Percentiles rank a stretch among this genome's conserved stretches.
Evolutionary conservation across 1,284 basidiomycete genomes (phyloP).

Genomic region (Schizophyllum commune): DNA sequence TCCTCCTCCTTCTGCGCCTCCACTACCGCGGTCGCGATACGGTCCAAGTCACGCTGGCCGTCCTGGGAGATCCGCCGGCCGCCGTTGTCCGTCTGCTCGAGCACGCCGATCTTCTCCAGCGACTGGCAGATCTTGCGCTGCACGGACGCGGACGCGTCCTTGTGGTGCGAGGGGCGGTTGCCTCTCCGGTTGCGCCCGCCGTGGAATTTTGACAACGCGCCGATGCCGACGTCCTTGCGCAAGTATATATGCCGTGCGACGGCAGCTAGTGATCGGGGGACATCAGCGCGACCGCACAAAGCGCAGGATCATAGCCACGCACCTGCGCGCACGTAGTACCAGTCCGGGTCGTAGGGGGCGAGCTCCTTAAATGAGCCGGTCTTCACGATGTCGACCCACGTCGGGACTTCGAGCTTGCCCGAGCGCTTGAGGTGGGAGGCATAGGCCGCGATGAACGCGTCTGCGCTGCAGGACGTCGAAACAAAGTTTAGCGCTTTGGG

Average conservation of each 20-base stretch:
- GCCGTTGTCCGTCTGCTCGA: conserved; percentile 91
- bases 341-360: conserved; percentile 98
- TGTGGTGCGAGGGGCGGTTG: conserved; percentile 93
- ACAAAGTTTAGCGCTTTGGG: not conserved
- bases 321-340: conserved; percentile 99
- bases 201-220: conserved; percentile 94
- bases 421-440: conserved; percentile 92
- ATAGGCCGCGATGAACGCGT: conserved; percentile 88
- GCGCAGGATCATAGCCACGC: conserved; percentile 21
- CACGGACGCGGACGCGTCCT: conserved; percentile 78
- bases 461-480: conserved; percentile 52
- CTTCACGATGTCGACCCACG: conserved; percentile 99
- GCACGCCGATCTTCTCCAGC: conserved; percentile 97
- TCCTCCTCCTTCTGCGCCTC: conserved; percentile 83
- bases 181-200: conserved; percentile 94
- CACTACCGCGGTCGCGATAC: conserved; percentile 94
- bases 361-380: conserved; percentile 98
- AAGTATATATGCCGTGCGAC: conserved; percentile 99
- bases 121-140: conserved; percentile 93
- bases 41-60: conserved; percentile 96
- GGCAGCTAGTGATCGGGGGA: conserved; percentile 55
- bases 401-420: conserved; percentile 96
- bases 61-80: conserved; percentile 96
- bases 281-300: conserved; percentile 1
- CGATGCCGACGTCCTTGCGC: conserved; percentile 97